Evolutionary conservation across 345 rosid genomes (phyloP).

Genomic region (Gossypium thurberi): DNA sequence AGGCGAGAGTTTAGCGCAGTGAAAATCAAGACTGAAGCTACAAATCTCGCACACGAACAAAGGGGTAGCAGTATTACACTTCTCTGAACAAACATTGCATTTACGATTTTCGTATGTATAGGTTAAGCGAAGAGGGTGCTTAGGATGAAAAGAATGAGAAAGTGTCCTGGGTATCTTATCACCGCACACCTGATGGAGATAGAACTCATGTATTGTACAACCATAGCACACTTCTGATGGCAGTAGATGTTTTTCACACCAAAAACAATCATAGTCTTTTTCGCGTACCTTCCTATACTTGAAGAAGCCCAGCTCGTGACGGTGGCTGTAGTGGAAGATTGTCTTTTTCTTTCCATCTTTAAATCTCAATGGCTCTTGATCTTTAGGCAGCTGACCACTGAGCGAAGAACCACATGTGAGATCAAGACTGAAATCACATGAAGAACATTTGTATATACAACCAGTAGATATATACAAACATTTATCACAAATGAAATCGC

Average conservation of each 20-base stretch:
- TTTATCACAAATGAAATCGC: neutral
- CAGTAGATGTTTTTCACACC: neutral
- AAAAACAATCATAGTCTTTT: too few species aligned
- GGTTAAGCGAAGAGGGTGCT: neutral
- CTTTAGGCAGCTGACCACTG: neutral
- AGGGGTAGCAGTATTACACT: accelerated
- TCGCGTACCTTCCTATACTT: neutral
- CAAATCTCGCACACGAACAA: neutral
- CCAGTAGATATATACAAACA: neutral
- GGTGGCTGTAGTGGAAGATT: neutral
- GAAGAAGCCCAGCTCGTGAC: neutral
- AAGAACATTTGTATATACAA: neutral
- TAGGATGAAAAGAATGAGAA: neutral
- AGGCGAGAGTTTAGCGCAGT: neutral
- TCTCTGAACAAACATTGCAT: neutral
- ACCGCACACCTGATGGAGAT: too few species aligned
- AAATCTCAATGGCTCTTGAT: neutral
- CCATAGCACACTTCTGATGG: neutral
- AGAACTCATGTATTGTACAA: neutral
- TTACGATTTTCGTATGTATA: accelerated
- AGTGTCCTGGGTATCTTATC: neutral
- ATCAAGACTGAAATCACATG: neutral
- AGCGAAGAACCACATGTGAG: too few species aligned
- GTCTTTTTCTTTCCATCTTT: neutral
- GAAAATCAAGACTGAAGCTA: neutral